These are phyloP conservation scores for Ophioceras dolichostomum DNA, from an alignment of 2,329 filamentous ascomycete genomes.

Conservation along the genomic window DNA sequence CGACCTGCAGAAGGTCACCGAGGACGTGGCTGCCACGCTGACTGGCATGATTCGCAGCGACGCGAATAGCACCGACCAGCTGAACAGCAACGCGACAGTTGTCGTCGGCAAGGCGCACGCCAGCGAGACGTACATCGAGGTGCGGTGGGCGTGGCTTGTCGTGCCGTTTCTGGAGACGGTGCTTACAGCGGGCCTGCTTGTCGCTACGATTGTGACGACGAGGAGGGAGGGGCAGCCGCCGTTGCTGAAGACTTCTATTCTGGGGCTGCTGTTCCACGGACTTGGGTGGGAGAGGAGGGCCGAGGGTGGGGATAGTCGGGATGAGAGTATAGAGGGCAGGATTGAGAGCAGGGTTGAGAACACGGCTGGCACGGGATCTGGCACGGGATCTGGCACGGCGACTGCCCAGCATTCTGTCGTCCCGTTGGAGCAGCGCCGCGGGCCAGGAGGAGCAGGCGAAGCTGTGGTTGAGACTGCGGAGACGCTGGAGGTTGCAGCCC, in stretches of 20 bases:
- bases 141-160: slow-evolving; percentile 18
- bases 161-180: slow-evolving; percentile 11
- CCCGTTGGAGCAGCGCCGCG: no score
- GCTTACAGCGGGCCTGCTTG: slow-evolving; percentile 11
- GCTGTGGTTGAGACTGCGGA: no score
- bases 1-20: slow-evolving; percentile 4
- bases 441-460: no score
- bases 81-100: slow-evolving; percentile 5
- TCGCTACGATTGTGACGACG: slow-evolving; percentile 4
- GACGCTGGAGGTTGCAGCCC: no score
- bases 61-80: slow-evolving; percentile 4
- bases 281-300: no score
- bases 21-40: slow-evolving; percentile 6
- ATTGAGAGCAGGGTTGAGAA: no score
- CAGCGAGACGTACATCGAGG: slow-evolving; percentile 14
- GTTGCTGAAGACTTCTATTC: slow-evolving; percentile 3
- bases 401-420: no score
- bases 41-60: slow-evolving; percentile 8
- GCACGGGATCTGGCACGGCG: no score
- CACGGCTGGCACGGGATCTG: no score
- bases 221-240: neutral
- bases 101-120: slow-evolving; percentile 10
- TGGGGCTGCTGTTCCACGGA: slow-evolving; percentile 1
- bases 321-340: no score
- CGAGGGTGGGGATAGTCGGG: no score